phyloP scores from a whole-genome alignment of 441 rosid species.

The Croton laevigatus region DNA sequence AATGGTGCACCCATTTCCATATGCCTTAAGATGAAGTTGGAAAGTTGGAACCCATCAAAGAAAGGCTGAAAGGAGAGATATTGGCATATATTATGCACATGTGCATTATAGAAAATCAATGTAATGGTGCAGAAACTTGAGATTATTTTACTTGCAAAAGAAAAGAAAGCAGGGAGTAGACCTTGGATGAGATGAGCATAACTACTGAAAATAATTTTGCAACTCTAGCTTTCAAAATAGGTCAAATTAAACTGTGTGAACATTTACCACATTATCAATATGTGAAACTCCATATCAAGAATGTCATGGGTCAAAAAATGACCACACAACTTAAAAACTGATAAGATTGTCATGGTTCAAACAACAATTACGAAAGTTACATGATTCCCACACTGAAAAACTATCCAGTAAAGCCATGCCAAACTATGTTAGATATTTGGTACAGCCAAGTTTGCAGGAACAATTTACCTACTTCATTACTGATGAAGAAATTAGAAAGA shows the following conservation, averaged over 20 bases:
- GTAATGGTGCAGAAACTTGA: too few species aligned
- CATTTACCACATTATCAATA: not conserved
- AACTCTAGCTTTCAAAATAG: not conserved
- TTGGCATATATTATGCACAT: not conserved
- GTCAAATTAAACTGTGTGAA: not conserved
- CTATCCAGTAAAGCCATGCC: not conserved
- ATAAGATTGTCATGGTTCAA: not conserved
- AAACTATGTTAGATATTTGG: not conserved
- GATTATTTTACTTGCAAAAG: not conserved
- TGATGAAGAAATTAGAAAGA: not conserved
- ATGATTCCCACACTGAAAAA: not conserved
- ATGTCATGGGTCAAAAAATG: not conserved
- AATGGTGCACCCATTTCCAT: not conserved
- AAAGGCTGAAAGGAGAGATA: not conserved
- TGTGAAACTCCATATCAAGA: not conserved
- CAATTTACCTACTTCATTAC: not conserved
- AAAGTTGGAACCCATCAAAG: not conserved
- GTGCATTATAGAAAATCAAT: not conserved
- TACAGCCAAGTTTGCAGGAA: not conserved
- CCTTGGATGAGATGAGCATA: not conserved
- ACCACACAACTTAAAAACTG: not conserved
- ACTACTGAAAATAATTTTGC: not conserved
- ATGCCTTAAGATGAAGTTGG: not conserved
- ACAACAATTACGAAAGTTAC: too few species aligned
- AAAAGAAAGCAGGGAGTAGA: not conserved